Evolutionary conservation across 1,139 yeast genomes (phyloP).

Genomic region (Hanseniaspora sp.): DNA sequence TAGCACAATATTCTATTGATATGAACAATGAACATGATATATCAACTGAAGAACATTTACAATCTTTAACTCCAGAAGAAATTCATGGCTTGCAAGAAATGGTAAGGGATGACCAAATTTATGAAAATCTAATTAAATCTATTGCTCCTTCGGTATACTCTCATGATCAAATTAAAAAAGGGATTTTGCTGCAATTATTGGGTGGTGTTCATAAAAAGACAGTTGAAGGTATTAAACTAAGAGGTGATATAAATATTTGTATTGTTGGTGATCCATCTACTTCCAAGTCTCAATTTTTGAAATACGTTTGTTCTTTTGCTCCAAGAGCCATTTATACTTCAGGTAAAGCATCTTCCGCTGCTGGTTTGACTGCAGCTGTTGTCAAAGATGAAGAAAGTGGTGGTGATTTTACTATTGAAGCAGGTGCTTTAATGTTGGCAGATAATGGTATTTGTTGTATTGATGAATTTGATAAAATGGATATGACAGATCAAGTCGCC

Average conservation of each 20-base stretch:
- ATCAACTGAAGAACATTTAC: constrained; percentile 66
- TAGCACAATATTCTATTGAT: constrained; percentile 37
- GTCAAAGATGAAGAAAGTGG: constrained; percentile 87
- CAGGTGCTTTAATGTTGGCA: constrained; percentile 97
- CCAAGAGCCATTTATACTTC: constrained; percentile 96
- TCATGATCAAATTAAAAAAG: constrained; percentile 89
- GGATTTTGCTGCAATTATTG: constrained; percentile 71
- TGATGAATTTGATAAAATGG: constrained; percentile 98
- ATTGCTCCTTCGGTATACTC: constrained; percentile 97
- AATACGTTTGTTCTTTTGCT: constrained; percentile 82
- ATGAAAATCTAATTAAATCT: constrained; percentile 74
- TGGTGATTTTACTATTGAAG: constrained; percentile 95
- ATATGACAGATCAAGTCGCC: constrained; percentile 88
- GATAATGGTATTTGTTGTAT: constrained; percentile 98
- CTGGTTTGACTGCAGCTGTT: constrained; percentile 97
- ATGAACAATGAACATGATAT: constrained; percentile 35
- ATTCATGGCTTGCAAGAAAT: constrained; percentile 74
- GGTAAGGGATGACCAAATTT: constrained; percentile 84
- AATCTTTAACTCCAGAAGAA: constrained; percentile 71
- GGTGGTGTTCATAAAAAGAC: constrained; percentile 97
- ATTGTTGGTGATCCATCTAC: constrained; percentile 98
- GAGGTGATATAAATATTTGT: constrained; percentile 96
- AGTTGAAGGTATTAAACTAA: constrained; percentile 82
- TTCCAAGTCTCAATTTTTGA: constrained; percentile 88
- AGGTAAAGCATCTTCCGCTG: constrained; percentile 97